Base-by-base conservation (phyloP, 2,329 filamentous ascomycete species). In the Fusarium oxysporum region DNA sequence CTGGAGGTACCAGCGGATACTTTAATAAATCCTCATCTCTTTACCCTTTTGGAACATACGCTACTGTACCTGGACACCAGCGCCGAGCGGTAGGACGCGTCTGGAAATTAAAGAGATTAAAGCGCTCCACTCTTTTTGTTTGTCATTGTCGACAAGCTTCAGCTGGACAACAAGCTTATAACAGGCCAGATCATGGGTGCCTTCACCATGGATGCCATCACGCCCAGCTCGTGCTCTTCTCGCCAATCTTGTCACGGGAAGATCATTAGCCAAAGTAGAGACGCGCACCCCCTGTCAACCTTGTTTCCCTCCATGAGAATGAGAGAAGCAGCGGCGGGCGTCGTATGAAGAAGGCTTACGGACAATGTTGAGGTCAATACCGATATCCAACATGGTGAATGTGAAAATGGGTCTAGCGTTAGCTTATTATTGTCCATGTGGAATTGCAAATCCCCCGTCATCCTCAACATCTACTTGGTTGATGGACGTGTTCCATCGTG, bases 161-260 rank as follows among this genome's bases (percentile, higher is more conserved):
- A 44, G 61, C 44, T 72, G 51, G 63, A 55, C 50, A 56, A 54
- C 61, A 70, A 56, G 48, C 40, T 41, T 54, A 35, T 38, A 41
- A 17, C 28, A 45, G 30, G 40, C 25, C 44, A 56, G 21, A 33
- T 59, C 50, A 25, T 45, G 32, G 35, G 40, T 33, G 30, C 38
- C 35, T 47, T 44, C 14, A 33, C 16, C 38, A 68, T 43, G 65
- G 60, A 68, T 65, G 48, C 54, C 53, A 67, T 62, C 50, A 43
- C 44, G 28, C 62, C 50, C 61, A 63, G 70, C 53, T 65, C 64
- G 63, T 70, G 58, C 70, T 70, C 65, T 55, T 60, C 74, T 77
- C 76, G 76, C 76, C 69, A 71, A 77, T 77, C 76, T 77, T 63
- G 65, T 66, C 38, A 53, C 76, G 76, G 76, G 76, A 77, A 70